phyloP scores from a whole-genome alignment of 2,329 filamentous ascomycete species.

The Orbilia brochopaga region DNA sequence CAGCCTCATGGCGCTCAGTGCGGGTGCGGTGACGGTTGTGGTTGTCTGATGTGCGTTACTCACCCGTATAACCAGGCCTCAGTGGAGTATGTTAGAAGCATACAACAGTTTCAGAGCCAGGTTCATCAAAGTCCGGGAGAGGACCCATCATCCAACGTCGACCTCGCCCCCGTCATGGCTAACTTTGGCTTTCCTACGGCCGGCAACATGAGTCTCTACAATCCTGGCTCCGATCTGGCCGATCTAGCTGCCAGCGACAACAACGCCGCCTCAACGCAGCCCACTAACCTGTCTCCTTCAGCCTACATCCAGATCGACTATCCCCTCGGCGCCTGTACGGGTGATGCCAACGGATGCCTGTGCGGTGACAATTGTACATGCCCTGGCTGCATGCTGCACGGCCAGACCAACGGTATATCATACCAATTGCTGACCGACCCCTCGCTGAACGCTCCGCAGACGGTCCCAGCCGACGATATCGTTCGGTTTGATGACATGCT shows the following conservation, averaged over 20 bases:
- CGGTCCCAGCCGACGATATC: too few relatives aligned
- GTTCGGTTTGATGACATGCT: too few relatives aligned
- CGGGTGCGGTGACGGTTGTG: conserved; percentile 60
- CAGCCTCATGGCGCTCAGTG: conserved; percentile 57
- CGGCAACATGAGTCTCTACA: conserved; percentile 29
- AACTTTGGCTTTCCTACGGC: conserved; percentile 14
- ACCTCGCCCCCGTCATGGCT: conserved; percentile 30
- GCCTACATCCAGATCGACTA: conserved; percentile 54
- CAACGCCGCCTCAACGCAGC: conserved; percentile 21
- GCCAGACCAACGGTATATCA: conserved; percentile 37
- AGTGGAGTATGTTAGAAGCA: conserved; percentile 60
- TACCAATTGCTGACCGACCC: too few relatives aligned
- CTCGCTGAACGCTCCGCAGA: too few relatives aligned
- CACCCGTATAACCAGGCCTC: conserved; percentile 62
- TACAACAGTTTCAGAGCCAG: conserved; percentile 59
- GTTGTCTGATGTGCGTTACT: conserved; percentile 60
- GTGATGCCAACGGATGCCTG: conserved; percentile 54
- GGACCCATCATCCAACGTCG: conserved; percentile 45
- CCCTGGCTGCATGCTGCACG: conserved; percentile 54
- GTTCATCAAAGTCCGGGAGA: conserved; percentile 53
- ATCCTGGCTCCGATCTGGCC: conserved; percentile 34
- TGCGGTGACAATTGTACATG: conserved; percentile 55
- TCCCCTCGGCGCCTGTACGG: conserved; percentile 52
- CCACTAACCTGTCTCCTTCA: conserved; percentile 51
- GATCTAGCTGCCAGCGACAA: conserved; percentile 33